Evolutionary conservation across 192 early-diverging fungal species (phyloP).

Genomic region (Rhizophagus clarus): DNA sequence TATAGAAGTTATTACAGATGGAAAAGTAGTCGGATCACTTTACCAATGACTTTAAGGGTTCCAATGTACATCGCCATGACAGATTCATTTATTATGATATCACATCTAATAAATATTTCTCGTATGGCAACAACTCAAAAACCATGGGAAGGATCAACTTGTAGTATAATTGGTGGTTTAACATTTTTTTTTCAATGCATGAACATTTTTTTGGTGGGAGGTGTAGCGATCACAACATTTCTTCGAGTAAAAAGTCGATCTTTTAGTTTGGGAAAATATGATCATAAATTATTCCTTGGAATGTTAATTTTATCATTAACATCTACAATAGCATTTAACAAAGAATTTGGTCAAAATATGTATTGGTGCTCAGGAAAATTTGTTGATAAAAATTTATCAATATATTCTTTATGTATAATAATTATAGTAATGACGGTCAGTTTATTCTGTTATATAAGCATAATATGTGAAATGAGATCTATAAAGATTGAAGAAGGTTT

Average conservation of each 20-base stretch:
- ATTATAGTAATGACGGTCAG: neutral
- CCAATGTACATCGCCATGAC: neutral
- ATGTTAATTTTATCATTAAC: neutral
- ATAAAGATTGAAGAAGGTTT: neutral
- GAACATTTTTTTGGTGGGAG: neutral
- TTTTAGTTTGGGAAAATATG: neutral
- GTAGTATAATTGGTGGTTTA: neutral
- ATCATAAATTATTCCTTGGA: neutral
- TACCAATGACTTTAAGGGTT: neutral
- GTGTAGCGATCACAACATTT: neutral
- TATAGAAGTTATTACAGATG: neutral
- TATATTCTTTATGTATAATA: neutral
- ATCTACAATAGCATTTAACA: neutral
- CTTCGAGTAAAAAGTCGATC: neutral
- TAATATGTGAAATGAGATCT: neutral
- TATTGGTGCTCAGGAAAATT: neutral
- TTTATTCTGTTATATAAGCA: neutral
- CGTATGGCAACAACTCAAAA: neutral
- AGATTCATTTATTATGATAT: neutral
- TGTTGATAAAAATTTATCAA: neutral
- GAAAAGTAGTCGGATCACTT: neutral
- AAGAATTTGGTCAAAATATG: neutral
- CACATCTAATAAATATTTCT: neutral
- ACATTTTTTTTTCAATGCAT: neutral
- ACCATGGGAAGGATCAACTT: neutral